Base-by-base conservation (phyloP, 148 eudicot genomes). In the Persicaria tinctoria region DNA sequence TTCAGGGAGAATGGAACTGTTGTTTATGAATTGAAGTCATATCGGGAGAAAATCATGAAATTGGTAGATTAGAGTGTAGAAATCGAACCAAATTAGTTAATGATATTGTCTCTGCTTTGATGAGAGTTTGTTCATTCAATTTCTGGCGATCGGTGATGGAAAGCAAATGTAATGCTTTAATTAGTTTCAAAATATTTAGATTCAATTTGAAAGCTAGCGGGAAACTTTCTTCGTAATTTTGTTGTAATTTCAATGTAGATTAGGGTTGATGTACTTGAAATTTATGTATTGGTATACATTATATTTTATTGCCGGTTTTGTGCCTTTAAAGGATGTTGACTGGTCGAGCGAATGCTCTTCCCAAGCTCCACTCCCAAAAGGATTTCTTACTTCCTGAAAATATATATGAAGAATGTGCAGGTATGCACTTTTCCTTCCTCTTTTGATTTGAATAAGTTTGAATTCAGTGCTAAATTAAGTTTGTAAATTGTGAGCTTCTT, bases 301-400 rank as follows among this genome's bases (percentile, higher is more conserved):
- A 10, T 11, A 5, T n/a, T 66, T 8, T 73, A 46, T 27, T 74
- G 18, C 32, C 63, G 66, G 78, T 51, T 68, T 17, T 1, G 6
- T 46, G 46, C 47, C 69, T 55, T 23, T 46, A 68, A 75, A 84
- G 81, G 75, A 93, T 93, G 98, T 79, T 90, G 81, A 74, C 81
- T 85, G 91, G 96, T 46, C 88, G 82, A 53, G 73, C 89, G 17
- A 90, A 80, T 51, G 79, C 80, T 59, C 75, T 86, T 60, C 86
- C 86, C 18, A 82, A 79, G 74, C 70, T 54, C n/a, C 82, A 82
- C 50, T 89, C 92, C 0, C 70, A 79, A 54, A 78, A 82, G 59
- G 87, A 93, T 73, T 76, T 82, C 64, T 82, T 86, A 80, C 84
- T 83, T 64, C 82, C 88, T n/a, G 84, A 86, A 79, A 80, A 84